Evolutionary conservation across 495 filamentous ascomycete species (phyloP).

Genomic region (Aspergillus asperescens): DNA sequence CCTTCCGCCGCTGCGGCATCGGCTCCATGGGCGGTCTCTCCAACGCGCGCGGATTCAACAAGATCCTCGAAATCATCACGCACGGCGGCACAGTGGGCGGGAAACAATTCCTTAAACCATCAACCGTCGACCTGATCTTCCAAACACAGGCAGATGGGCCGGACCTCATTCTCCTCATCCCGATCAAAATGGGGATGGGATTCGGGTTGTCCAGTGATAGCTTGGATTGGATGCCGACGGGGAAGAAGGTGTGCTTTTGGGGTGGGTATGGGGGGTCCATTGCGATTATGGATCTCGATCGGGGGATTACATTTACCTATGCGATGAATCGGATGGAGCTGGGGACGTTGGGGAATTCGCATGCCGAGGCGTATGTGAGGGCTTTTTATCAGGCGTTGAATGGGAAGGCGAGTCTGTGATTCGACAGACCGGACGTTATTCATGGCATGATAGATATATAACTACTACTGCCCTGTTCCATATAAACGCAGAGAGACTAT

Average conservation of each 20-base stretch:
- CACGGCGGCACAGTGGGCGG: conserved; percentile 28
- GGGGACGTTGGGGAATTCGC: conserved; percentile 26
- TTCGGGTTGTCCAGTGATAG: conserved; percentile 22
- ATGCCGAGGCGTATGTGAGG: conserved; percentile 27
- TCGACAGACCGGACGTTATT: no score
- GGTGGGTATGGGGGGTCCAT: conserved; percentile 42
- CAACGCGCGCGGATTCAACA: conserved; percentile 32
- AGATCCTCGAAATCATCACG: conserved; percentile 30
- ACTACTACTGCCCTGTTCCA: no score
- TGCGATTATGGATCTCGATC: conserved; percentile 39
- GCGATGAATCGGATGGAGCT: conserved; percentile 40
- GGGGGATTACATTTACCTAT: conserved; percentile 38
- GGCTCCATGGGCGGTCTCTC: conserved; percentile 29
- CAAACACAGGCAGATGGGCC: conserved; percentile 31
- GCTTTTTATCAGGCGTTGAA: conserved; percentile 33
- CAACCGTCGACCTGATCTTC: conserved; percentile 33
- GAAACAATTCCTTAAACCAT: conserved; percentile 24
- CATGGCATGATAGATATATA: no score
- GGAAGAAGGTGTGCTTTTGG: conserved; percentile 38
- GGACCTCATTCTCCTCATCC: conserved; percentile 28
- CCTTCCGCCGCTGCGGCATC: conserved; percentile 23
- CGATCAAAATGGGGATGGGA: conserved; percentile 34
- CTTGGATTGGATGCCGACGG: conserved; percentile 25
- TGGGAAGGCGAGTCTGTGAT: background rate
- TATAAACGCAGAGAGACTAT: no score